Evolutionary conservation across 2,329 filamentous ascomycete genomes (phyloP), one percentile per base, ranked within the genome.

Genomic region (Ceratocystis papillata): DNA sequence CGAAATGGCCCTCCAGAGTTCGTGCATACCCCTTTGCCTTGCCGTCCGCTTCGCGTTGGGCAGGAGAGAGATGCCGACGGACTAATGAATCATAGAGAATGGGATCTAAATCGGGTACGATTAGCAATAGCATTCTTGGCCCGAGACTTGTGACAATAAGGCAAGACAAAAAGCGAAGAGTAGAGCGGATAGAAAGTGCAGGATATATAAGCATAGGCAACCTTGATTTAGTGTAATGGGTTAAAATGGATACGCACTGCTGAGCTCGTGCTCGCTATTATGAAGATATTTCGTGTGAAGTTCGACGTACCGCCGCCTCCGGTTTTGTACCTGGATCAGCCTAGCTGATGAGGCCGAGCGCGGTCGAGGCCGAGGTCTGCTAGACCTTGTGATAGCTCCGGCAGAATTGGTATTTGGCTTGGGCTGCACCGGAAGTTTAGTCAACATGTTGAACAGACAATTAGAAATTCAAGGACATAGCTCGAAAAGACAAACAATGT

Each of bases 21-120:
- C 88, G 87, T 0, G 87, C 88, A 74, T 90, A 94, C 10, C 90
- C 90, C 73, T 90, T 90, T 7, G 79, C 77, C 55, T 83, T 83
- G 7, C 86, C 87, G 70, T 93, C 89, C 5, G 81, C 81, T 73
- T 90, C 85, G 64, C 89, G 84, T 76, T 96, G 90, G 3, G 80
- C 78, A 2, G 86, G 77, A 0, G 86, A 86, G 70, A 92, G 89
- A 73, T 91, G 92, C 63, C 84, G 84, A 64, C 89, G 85, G 68
- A 96, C 83, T 28, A 95, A 80, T 64, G 84, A 82, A 74, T 95
- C 89, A 78, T 96, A 96, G 41, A 95, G 81, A 7, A 93, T 77
- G 0, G 90, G 90, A 75, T 94, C 89, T 81, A 67, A 41, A 41
- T 4, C 3, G 12, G 10, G 10, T 41, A 4, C 37, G 12, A 41